Evolutionary conservation across 306 rosid genomes (phyloP), one percentile per base, ranked within the genome.

Genomic region (Quercus wislizeni): DNA sequence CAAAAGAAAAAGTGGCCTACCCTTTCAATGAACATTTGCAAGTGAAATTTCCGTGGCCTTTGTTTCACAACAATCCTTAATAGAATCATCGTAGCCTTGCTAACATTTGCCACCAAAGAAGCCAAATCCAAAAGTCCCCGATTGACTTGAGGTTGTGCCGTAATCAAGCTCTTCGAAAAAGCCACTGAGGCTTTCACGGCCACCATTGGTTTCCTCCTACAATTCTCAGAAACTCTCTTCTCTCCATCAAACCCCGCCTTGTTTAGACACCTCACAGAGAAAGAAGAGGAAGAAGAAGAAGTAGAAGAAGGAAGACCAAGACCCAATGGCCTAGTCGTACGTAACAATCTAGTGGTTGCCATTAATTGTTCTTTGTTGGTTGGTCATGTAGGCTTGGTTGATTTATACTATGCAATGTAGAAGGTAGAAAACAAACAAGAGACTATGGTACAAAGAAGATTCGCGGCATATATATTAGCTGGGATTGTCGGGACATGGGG

Each of bases 11-110:
- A 2, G 5, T n/a, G 4, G 25, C 56, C 17, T 64, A 88, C 92
- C 85, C 55, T 89, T 76, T 89, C 90, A 10, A 89, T 57, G 80
- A 82, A 54, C 83, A 86, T 76, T 83, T 89, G 92, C 20, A 77
- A 4, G n/a, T 77, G 62, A n/a, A 31, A 51, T n/a, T 67, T 72
- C 73, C 67, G 67, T 19, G 68, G 31, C 12, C 20, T 79, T 6
- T 12, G 73, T 58, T 52, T 78, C 68, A 68, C 56, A 6, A 82
- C 64, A 10, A 52, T 43, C 73, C 77, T 76, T 41, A 86, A 41
- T 13, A 75, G 74, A 77, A 77, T 5, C 5, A 79, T 20, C 8
- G 73, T 3, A 46, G 80, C 78, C 46, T 7, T 73, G 63, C 56
- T 73, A 5, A 9, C 72, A 55, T 70, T 56, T 12, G 25, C 19